Percentiles rank a stretch among this genome's conserved stretches.
phyloP scores from a whole-genome alignment of 257 asterid species.

The Jacaranda copaia region DNA sequence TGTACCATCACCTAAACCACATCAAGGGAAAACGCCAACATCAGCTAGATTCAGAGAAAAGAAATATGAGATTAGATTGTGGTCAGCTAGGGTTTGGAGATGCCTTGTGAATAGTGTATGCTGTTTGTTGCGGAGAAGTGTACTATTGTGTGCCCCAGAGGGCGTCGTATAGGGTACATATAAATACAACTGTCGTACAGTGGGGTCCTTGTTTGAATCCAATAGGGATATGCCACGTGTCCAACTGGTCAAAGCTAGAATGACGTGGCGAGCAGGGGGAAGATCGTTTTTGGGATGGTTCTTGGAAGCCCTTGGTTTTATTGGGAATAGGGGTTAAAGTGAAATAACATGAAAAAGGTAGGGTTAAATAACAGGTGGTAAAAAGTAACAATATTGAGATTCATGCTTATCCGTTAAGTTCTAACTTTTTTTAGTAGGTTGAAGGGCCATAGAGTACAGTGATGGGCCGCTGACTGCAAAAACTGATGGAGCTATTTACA shows the following conservation, averaged over 20 bases:
- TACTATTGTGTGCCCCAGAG: conserved; percentile 38
- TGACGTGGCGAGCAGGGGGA: conserved; percentile 50
- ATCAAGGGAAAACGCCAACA: conserved; percentile 28
- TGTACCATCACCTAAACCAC: conserved; percentile 13
- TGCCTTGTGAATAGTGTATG: conserved; percentile 25
- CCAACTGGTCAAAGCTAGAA: conserved; percentile 37
- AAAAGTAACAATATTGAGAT: neutral
- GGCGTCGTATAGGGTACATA: conserved; percentile 38
- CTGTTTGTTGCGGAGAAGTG: conserved; percentile 22
- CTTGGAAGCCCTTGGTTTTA: conserved; percentile 38
- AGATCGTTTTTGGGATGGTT: conserved; percentile 41
- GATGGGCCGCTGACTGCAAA: conserved; percentile 44
- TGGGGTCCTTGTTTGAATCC: conserved; percentile 36
- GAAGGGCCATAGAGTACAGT: conserved; percentile 22
- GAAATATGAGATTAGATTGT: conserved; percentile 13
- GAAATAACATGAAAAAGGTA: neutral
- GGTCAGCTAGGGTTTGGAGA: conserved; percentile 47
- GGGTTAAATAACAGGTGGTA: conserved; percentile 9
- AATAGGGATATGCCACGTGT: conserved; percentile 33
- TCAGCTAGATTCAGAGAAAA: conserved; percentile 15
- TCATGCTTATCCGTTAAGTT: conserved; percentile 47
- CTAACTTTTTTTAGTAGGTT: neutral
- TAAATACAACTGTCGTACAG: conserved; percentile 43
- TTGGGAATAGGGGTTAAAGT: conserved; percentile 17
- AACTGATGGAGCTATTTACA: neutral